phyloP scores from a whole-genome alignment of 2,329 filamentous ascomycete species.

The Cordyceps cateniannulata region DNA sequence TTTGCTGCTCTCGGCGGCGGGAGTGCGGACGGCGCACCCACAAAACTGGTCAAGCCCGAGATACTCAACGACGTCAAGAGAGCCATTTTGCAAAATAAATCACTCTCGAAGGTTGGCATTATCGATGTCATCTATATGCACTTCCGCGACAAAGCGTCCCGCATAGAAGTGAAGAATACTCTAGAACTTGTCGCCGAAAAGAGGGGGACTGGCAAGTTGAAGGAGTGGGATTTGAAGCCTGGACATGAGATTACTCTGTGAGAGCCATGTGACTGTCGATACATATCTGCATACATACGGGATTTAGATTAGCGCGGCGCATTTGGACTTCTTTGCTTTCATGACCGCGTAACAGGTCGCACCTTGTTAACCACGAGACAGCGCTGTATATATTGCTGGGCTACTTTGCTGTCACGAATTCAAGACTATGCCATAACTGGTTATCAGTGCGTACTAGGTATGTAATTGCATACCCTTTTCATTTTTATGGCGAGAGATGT shows the following conservation, averaged over 20 bases:
- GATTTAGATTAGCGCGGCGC: constrained; percentile 12
- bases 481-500: too few relatives aligned
- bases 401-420: constrained; percentile 1
- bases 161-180: constrained; percentile 36
- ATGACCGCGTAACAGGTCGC: background rate
- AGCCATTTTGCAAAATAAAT: constrained; percentile 34
- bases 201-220: constrained; percentile 29
- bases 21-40: constrained; percentile 14
- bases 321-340: background rate
- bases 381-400: constrained; percentile 9
- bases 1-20: constrained; percentile 28
- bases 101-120: constrained; percentile 34
- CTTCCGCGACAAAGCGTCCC: constrained; percentile 30
- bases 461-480: background rate
- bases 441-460: background rate
- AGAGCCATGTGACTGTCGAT: constrained; percentile 1
- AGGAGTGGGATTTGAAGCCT: constrained; percentile 34
- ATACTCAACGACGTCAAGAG: constrained; percentile 35
- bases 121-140: constrained; percentile 34
- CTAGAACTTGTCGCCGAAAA: constrained; percentile 35
- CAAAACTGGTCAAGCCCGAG: constrained; percentile 32
- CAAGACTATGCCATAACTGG: background rate
- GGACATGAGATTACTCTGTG: constrained; percentile 29
- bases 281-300: background rate
- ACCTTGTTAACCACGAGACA: background rate